These are phyloP conservation scores for Gracilaria domingensis DNA, from an alignment of 23 red algal species.

Conservation along the genomic window DNA sequence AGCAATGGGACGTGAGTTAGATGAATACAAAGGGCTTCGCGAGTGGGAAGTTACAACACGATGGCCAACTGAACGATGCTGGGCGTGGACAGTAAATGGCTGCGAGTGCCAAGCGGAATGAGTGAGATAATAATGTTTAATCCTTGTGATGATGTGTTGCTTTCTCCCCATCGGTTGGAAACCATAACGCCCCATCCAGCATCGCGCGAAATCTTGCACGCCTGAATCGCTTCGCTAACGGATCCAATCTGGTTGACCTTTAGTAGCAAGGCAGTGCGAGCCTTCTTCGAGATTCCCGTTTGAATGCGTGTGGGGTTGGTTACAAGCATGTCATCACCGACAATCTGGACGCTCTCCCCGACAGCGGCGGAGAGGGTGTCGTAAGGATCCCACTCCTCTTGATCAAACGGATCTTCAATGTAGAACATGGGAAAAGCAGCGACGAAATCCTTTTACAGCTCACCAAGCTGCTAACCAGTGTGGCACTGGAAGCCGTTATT, in stretches of 20 bases:
- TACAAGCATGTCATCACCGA: conserved; percentile 97
- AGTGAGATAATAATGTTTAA: no score
- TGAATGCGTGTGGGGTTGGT: conserved; percentile 90
- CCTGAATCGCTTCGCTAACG: conserved; percentile 89
- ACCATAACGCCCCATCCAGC: conserved; percentile 97
- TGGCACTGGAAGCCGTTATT: conserved; percentile 69
- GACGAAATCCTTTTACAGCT: conserved; percentile 82
- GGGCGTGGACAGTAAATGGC: no score
- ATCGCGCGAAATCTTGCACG: conserved; percentile 74
- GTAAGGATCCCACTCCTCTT: conserved; percentile 94
- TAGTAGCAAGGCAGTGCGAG: conserved; percentile 90
- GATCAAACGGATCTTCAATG: conserved; percentile 95
- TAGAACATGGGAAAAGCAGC: conserved; percentile 84
- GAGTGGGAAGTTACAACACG: neutral
- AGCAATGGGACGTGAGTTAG: no score
- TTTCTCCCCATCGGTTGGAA: conserved; percentile 92
- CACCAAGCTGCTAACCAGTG: conserved; percentile 71
- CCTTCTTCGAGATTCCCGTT: conserved; percentile 84
- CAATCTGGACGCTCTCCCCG: conserved; percentile 87
- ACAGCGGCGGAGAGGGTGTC: conserved; percentile 73
- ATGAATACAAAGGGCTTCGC: no score
- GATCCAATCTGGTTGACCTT: conserved; percentile 94
- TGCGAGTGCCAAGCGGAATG: no score
- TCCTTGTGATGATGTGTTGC: no score
- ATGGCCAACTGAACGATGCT: no score